Percentiles rank a stretch among this genome's conserved stretches.
These are phyloP conservation scores for Monilinia laxa DNA, from an alignment of 2,329 filamentous ascomycete species.

Conservation along the genomic window DNA sequence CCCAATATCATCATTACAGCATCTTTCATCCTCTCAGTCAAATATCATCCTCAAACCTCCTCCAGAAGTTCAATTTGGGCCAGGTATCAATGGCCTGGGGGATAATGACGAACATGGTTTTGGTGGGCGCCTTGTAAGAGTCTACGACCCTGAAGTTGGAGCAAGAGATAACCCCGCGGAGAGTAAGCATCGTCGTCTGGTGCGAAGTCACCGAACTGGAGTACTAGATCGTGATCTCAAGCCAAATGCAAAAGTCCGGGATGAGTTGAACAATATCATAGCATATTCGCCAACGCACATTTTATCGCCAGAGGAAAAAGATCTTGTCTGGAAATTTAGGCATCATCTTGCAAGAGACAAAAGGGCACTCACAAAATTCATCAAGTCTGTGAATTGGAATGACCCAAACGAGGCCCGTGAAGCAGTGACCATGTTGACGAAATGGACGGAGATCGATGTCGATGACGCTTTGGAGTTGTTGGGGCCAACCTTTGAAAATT, in stretches of 20 bases:
- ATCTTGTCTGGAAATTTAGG: conserved; percentile 95
- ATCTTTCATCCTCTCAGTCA: conserved; percentile 61
- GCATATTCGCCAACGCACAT: conserved; percentile 90
- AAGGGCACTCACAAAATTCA: conserved; percentile 88
- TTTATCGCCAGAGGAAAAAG: conserved; percentile 86
- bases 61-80: conserved; percentile 85
- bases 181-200: conserved; percentile 87
- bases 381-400: conserved; percentile 95
- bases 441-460: conserved; percentile 96
- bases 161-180: conserved; percentile 90
- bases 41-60: conserved; percentile 74
- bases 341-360: conserved; percentile 94
- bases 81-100: conserved; percentile 74
- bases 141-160: conserved; percentile 92
- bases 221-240: conserved; percentile 93
- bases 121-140: conserved; percentile 68
- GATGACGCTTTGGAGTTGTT: conserved; percentile 94
- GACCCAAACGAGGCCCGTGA: conserved; percentile 83
- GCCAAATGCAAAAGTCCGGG: conserved; percentile 91
- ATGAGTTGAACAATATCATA: conserved; percentile 89
- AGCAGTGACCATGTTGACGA: conserved; percentile 82
- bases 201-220: conserved; percentile 87
- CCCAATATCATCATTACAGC: conserved; percentile 72
- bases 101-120: conserved; percentile 48
- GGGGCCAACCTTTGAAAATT: conserved; percentile 87